phyloP scores from a whole-genome alignment of 257 asterid genomes.

The Solanum sejunctum region DNA sequence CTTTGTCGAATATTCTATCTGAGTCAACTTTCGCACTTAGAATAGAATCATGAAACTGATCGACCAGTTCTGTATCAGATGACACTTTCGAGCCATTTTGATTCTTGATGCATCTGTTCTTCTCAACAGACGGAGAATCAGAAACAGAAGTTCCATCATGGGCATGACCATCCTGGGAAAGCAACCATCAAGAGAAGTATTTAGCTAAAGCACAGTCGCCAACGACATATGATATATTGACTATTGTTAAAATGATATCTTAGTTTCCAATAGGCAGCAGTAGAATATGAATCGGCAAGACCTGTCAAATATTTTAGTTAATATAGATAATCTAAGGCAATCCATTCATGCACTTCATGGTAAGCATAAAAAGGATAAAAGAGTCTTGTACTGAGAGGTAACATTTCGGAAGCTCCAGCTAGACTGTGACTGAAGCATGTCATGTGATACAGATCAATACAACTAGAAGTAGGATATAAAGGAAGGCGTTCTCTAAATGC shows the following conservation, averaged over 20 bases:
- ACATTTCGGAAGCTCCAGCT: neutral
- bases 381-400: neutral
- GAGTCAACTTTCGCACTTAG: constrained; percentile 27
- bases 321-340: neutral
- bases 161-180: constrained; percentile 38
- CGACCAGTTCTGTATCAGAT: constrained; percentile 23
- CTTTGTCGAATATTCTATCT: constrained; percentile 27
- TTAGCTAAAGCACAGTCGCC: constrained; percentile 5
- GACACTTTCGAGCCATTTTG: constrained; percentile 25
- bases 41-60: constrained; percentile 38
- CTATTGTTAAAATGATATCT: neutral
- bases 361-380: neutral
- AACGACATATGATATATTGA: neutral
- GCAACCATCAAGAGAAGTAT: neutral
- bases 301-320: neutral
- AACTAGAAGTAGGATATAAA: neutral
- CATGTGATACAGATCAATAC: neutral
- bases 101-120: constrained; percentile 25
- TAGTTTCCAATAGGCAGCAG: neutral
- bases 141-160: constrained; percentile 31
- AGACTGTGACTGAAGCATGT: neutral
- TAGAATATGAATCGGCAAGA: neutral
- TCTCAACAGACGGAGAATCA: constrained; percentile 25
- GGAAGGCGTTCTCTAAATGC: neutral
- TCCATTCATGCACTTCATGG: neutral